Conservation (phyloP, 2,329 filamentous ascomycete genomes). For the Monilinia fructicola region DNA sequence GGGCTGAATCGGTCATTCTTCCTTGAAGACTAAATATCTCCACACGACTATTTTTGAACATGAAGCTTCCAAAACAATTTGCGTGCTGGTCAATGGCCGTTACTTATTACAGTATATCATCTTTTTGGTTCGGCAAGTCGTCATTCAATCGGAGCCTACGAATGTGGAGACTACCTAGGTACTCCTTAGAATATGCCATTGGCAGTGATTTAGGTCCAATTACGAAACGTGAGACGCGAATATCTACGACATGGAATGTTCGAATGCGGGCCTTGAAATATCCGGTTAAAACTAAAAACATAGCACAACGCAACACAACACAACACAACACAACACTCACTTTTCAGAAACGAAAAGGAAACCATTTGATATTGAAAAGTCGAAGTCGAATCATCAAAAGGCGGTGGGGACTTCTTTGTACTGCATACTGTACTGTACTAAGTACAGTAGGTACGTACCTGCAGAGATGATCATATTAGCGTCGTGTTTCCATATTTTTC, state of each 20-base stretch:
- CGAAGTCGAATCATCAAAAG: background rate
- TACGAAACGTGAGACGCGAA: background rate
- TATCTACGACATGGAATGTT: background rate
- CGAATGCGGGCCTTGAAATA: background rate
- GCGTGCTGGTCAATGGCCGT: background rate
- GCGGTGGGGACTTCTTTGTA: constrained; percentile 5
- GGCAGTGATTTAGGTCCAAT: background rate
- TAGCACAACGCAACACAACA: background rate
- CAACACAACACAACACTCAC: background rate
- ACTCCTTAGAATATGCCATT: background rate
- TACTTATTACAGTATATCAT: too few relatives aligned
- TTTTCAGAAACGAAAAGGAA: background rate
- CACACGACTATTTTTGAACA: background rate
- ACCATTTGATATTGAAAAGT: background rate
- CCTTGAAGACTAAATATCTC: background rate
- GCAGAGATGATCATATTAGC: constrained; percentile 15
- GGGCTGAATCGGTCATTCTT: constrained; percentile 13
- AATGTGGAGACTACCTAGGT: background rate
- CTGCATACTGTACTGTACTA: background rate
- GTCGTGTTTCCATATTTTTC: background rate
- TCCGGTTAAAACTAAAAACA: background rate
- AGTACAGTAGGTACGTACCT: constrained; percentile 1
- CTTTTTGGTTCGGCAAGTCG: background rate
- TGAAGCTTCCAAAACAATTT: background rate
- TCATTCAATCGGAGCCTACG: background rate